phyloP scores from a whole-genome alignment of 108 stramenopile species.

The Skeletonema potamos region DNA sequence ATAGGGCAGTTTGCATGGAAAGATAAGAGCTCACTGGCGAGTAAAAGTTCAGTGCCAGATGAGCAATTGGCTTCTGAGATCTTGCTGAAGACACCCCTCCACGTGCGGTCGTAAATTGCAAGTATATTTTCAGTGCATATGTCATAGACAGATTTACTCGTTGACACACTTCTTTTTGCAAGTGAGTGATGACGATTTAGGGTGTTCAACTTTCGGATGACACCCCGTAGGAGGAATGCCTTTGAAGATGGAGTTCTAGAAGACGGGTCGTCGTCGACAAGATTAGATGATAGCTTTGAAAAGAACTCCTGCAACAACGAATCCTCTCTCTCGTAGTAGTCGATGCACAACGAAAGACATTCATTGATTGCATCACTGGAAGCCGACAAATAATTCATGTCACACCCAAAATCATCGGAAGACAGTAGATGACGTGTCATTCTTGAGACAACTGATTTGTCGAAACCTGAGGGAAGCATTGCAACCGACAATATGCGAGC shows the following conservation, averaged over 20 bases:
- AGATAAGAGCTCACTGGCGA: constrained; percentile 29
- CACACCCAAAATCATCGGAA: not conserved
- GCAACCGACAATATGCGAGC: constrained; percentile 10
- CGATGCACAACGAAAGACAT: constrained; percentile 24
- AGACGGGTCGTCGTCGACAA: not conserved
- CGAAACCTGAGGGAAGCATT: not conserved
- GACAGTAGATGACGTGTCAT: constrained; percentile 13
- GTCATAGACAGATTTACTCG: constrained; percentile 5
- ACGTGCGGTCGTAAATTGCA: constrained; percentile 3
- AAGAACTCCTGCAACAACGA: constrained; percentile 6
- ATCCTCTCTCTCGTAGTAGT: constrained; percentile 28
- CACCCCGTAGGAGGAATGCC: constrained; percentile 17
- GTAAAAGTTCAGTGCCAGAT: constrained; percentile 11
- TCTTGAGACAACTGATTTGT: constrained; percentile 7
- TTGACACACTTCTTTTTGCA: constrained; percentile 11
- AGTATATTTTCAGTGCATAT: constrained; percentile 10
- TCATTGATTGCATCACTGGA: constrained; percentile 26
- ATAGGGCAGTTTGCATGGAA: constrained; percentile 12
- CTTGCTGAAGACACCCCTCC: constrained; percentile 7
- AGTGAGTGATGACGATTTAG: constrained; percentile 19
- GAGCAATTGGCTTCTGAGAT: constrained; percentile 4
- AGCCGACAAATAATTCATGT: constrained; percentile 7
- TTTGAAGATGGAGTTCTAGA: not conserved
- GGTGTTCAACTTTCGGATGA: constrained; percentile 30
- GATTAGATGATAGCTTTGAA: not conserved